These are phyloP conservation scores for Bretziella fagacearum DNA, from an alignment of 2,329 filamentous ascomycete genomes.

Conservation along the genomic window DNA sequence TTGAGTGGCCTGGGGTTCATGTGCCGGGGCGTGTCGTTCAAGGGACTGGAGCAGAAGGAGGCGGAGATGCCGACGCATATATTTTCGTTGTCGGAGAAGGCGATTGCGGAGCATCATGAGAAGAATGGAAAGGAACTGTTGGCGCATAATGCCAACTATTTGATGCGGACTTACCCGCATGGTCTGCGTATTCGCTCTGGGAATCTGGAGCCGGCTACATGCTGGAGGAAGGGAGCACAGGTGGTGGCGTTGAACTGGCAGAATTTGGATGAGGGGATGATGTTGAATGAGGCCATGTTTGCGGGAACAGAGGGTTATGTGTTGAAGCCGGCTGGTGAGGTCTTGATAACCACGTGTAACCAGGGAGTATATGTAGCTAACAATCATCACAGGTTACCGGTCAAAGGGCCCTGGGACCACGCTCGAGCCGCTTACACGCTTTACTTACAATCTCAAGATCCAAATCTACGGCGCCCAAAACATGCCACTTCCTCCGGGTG, in stretches of 20 bases:
- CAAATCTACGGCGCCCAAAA: slow-evolving; percentile 62
- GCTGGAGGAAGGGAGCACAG: slow-evolving; percentile 80
- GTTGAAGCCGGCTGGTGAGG: slow-evolving; percentile 55
- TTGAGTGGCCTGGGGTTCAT: slow-evolving; percentile 68
- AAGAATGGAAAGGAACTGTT: slow-evolving; percentile 42
- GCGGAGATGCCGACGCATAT: slow-evolving; percentile 49
- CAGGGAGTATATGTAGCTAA: not conserved
- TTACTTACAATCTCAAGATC: slow-evolving; percentile 52
- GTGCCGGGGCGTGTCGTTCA: slow-evolving; percentile 69
- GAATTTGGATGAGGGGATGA: slow-evolving; percentile 77
- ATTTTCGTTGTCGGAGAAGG: slow-evolving; percentile 48
- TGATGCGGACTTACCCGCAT: slow-evolving; percentile 82
- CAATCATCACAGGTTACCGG: slow-evolving; percentile 20
- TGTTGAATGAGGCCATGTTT: slow-evolving; percentile 93
- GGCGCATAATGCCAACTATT: slow-evolving; percentile 60
- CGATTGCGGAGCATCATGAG: slow-evolving; percentile 43
- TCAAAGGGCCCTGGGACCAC: slow-evolving; percentile 15
- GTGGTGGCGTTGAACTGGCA: slow-evolving; percentile 93
- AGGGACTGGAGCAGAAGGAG: slow-evolving; percentile 56
- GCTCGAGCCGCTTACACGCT: slow-evolving; percentile 25
- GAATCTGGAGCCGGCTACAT: slow-evolving; percentile 68
- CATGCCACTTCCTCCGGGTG: slow-evolving; percentile 45
- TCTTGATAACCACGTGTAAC: not conserved
- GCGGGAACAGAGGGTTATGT: slow-evolving; percentile 68
- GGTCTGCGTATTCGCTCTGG: slow-evolving; percentile 67